Evolutionary conservation across 768 basidiomycete species (phyloP), one percentile per base, ranked within the genome.

Genomic region (Auriscalpium orientale): DNA sequence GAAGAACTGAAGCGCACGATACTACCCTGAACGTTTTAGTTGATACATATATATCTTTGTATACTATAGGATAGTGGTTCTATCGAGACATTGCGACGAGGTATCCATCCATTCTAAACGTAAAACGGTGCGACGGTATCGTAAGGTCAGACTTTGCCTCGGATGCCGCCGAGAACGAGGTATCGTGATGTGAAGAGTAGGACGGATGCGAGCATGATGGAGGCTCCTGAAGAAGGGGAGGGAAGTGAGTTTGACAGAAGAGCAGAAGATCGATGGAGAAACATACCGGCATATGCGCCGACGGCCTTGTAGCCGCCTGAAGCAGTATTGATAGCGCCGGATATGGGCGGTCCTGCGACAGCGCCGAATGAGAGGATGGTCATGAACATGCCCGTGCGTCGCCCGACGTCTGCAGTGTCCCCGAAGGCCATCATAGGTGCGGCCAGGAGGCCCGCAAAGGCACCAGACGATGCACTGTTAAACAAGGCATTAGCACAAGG

Each of bases 271-370:
- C 1, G 28, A 28, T 28, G 28, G 28, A 28, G 5, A n/a, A n/a
- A 56, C 56, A 18, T 36, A 77, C 79, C 79, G 38, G 81, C 81
- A 58, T 78, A 84, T 51, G 74, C 71, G 13, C 83, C 83, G 9
- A 83, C 81, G 2, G 63, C 72, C 43, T 74, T 70, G 62, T 80
- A 91, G 0, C 75, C 74, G 2, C 76, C 78, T 1, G 82, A 79
- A 0, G 76, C 72, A 0, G 65, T 66, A 52, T 77, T 76, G 60
- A 90, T 86, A 0, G 83, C 83, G 1, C 88, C 88, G 8, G 85
- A 85, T 57, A 89, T 84, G 0, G 88, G 88, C 3, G 86, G 85
- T 0, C 88, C 88, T 0, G 75, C 76, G 3, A 89, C 71, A 0
- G 83, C 84, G 8, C 85, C 85, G 16, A 88, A 40, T 0, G 87